Conservation (phyloP, 192 early-diverging fungal genomes). For the Coemansia sp. region DNA sequence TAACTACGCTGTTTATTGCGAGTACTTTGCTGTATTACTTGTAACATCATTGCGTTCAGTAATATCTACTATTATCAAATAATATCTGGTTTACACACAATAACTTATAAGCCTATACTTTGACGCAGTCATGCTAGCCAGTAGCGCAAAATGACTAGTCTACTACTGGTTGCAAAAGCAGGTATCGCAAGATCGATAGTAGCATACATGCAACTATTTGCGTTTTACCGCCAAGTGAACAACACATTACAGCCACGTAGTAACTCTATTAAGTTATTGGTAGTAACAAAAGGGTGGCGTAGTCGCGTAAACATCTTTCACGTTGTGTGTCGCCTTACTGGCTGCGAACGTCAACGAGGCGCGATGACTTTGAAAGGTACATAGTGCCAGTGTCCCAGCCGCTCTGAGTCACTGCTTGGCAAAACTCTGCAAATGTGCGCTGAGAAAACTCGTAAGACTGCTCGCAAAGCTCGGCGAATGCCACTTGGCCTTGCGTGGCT, state of each 20-base stretch:
- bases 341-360: slow-evolving; percentile 11
- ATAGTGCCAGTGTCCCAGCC: slow-evolving; percentile 41
- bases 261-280: neutral
- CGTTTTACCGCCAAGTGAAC: neutral
- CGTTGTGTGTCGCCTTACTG: neutral
- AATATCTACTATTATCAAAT: neutral
- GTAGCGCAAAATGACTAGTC: neutral
- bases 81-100: neutral
- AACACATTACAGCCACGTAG: neutral
- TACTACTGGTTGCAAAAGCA: neutral
- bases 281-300: neutral
- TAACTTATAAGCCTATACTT: neutral
- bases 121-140: neutral
- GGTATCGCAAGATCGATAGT: neutral
- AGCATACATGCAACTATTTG: neutral
- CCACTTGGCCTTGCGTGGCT: neutral
- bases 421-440: slow-evolving; percentile 23
- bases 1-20: neutral
- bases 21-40: neutral
- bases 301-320: neutral
- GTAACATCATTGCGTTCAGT: neutral
- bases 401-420: slow-evolving; percentile 6
- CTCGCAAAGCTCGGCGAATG: neutral
- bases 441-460: slow-evolving; percentile 25
- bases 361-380: slow-evolving; percentile 27